Percentiles rank a stretch among this genome's conserved stretches.
These are phyloP conservation scores for Aspergillus ibericus DNA, from an alignment of 2,329 filamentous ascomycete genomes.

Conservation along the genomic window DNA sequence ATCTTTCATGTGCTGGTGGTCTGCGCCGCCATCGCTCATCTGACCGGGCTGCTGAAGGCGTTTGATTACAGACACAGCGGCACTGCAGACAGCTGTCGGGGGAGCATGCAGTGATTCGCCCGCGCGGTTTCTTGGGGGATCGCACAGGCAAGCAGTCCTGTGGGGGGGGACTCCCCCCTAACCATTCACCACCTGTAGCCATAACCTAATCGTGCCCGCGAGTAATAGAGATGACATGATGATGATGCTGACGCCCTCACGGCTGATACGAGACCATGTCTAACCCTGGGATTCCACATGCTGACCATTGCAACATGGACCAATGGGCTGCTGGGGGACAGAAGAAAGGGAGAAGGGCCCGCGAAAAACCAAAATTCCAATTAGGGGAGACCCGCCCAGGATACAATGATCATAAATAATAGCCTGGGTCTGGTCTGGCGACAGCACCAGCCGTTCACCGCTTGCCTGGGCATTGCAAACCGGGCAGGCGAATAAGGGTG, in stretches of 20 bases:
- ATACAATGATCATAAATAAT: constrained; percentile 1
- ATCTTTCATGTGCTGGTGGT: constrained; percentile 92
- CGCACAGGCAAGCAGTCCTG: constrained; percentile 20
- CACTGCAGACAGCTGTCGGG: constrained; percentile 53
- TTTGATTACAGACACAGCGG: constrained; percentile 80
- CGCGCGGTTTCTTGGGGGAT: constrained; percentile 9
- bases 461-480: constrained; percentile 19
- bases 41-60: constrained; percentile 76
- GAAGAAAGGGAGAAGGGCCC: background rate
- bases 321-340: background rate
- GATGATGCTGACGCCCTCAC: constrained; percentile 15
- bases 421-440: constrained; percentile 4
- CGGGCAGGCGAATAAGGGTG: constrained; percentile 26
- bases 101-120: constrained; percentile 19
- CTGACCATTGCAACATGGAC: constrained; percentile 17
- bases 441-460: constrained; percentile 17
- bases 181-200: constrained; percentile 14
- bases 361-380: background rate
- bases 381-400: background rate
- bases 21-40: constrained; percentile 75
- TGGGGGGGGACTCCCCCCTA: constrained; percentile 9
- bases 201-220: constrained; percentile 14
- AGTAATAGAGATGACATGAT: constrained; percentile 15
- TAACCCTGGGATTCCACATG: constrained; percentile 15
- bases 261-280: constrained; percentile 21